These are phyloP conservation scores for Nigrograna mackinnonii DNA, from an alignment of 2,329 filamentous ascomycete genomes.

Conservation along the genomic window DNA sequence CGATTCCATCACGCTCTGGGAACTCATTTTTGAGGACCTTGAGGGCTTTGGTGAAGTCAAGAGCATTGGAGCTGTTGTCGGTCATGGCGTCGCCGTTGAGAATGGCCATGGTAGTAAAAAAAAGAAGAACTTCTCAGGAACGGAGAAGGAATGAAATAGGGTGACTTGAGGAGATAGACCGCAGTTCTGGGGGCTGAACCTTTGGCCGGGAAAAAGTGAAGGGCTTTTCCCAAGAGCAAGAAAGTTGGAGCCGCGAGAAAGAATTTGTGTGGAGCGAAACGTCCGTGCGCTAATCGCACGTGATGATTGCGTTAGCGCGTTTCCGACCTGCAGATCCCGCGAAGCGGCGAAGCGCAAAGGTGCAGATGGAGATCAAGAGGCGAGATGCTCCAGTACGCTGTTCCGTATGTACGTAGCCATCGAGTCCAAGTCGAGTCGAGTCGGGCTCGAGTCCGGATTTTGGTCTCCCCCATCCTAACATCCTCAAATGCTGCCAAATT, in stretches of 20 bases:
- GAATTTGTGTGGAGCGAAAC: slow-evolving; percentile 9
- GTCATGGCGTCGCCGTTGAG: slow-evolving; percentile 66
- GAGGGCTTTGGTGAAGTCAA: slow-evolving; percentile 76
- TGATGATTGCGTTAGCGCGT: slow-evolving; percentile 1
- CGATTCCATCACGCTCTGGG: slow-evolving; percentile 79
- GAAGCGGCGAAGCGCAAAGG: too few species aligned
- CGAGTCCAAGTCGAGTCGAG: too few species aligned
- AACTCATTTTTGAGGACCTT: slow-evolving; percentile 81
- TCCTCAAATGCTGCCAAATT: too few species aligned
- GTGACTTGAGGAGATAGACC: slow-evolving; percentile 34
- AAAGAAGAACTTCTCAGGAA: slow-evolving; percentile 31
- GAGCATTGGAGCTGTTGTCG: slow-evolving; percentile 57
- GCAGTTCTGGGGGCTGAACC: slow-evolving; percentile 27
- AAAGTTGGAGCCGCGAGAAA: slow-evolving; percentile 14
- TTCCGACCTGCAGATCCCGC: neutral
- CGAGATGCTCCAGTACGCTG: too few species aligned
- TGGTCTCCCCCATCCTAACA: too few species aligned
- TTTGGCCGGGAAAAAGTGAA: slow-evolving; percentile 62
- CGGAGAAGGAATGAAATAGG: slow-evolving; percentile 19
- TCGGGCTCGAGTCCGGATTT: too few species aligned
- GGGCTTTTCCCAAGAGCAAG: slow-evolving; percentile 53
- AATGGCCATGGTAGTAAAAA: slow-evolving; percentile 63
- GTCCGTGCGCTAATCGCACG: slow-evolving; percentile 6
- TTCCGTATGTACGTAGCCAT: too few species aligned
- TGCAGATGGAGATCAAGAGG: too few species aligned